Base-by-base conservation (phyloP, 2,329 filamentous ascomycete species). In the Fusarium sacchari region DNA sequence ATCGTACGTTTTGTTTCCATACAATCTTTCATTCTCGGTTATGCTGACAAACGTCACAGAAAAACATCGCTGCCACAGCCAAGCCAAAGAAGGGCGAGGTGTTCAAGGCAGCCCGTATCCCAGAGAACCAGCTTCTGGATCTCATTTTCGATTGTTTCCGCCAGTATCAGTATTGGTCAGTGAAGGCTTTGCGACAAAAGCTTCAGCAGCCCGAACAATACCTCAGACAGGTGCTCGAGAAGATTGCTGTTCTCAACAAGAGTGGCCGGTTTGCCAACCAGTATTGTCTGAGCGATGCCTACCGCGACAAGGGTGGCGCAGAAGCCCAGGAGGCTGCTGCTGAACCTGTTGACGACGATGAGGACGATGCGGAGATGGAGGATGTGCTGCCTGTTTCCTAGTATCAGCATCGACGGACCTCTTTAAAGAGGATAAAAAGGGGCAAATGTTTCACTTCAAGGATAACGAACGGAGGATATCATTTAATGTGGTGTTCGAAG, bases 151-250 rank as follows among this genome's bases (percentile, higher is more conserved):
- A 88, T 55, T 93, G 92, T 80, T 99, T 98, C 90, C 90, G 92
- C 64, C 86, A 93, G 78, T 97, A 93, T 86, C 91, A 92, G 77
- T 98, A 96, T 83, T 99, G 96, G 95, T 91, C 93, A n/a, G 93
- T 98, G 87, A 95, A 94, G 79, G 90, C 93, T 10, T 89, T 99
- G 76, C 94, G 94, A 72, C 87, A 90, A 57, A 86, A 88, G 69
- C 89, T 97, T 43, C 89, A 92, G 67, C 96, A 99, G 83, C 96
- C 96, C 4, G 96, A 98, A 81, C 91, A 93, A n/a, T 98, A 95
- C 81, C 89, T 99, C 70, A 94, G 96, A 61, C 90, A 96, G 80
- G 92, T 92, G 2, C 84, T 99, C 75, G 93, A 95, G 71, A 91
- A 94, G 79, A 90, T 98, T 67, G 96, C 94, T 0, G 90, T 93